Evolutionary conservation across 1,284 basidiomycete species (phyloP).

Genomic region (Trichosporon ovoides): DNA sequence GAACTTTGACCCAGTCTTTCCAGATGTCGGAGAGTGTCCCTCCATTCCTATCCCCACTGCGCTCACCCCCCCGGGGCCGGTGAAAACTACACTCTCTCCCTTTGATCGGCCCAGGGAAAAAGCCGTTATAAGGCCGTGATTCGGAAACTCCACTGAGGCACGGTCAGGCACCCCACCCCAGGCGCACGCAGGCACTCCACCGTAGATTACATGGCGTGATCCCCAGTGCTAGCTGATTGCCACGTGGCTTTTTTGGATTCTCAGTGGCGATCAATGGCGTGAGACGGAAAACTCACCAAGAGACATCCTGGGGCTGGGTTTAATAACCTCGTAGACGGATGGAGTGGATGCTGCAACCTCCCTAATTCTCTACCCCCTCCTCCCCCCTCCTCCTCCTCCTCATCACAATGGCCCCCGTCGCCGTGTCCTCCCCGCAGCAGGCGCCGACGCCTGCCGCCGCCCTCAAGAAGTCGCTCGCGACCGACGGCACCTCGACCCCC

Average conservation of each 20-base stretch:
- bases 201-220: neutral
- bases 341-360: no score
- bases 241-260: conserved; percentile 1
- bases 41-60: no score
- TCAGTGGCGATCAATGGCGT: conserved; percentile 1
- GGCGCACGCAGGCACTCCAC: neutral
- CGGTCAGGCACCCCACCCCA: no score
- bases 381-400: neutral
- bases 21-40: no score
- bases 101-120: no score
- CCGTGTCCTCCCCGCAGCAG: conserved; percentile 5
- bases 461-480: conserved; percentile 22
- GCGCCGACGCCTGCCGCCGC: conserved; percentile 2
- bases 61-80: no score
- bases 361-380: neutral
- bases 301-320: neutral
- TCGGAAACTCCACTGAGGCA: no score
- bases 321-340: no score
- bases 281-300: neutral
- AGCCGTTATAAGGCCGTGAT: no score
- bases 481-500: conserved; percentile 34
- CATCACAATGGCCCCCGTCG: conserved; percentile 17
- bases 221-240: neutral
- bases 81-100: no score
- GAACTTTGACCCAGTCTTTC: no score